phyloP scores from a whole-genome alignment of 108 stramenopile species.

The Pseudonitzschia multiseries region DNA sequence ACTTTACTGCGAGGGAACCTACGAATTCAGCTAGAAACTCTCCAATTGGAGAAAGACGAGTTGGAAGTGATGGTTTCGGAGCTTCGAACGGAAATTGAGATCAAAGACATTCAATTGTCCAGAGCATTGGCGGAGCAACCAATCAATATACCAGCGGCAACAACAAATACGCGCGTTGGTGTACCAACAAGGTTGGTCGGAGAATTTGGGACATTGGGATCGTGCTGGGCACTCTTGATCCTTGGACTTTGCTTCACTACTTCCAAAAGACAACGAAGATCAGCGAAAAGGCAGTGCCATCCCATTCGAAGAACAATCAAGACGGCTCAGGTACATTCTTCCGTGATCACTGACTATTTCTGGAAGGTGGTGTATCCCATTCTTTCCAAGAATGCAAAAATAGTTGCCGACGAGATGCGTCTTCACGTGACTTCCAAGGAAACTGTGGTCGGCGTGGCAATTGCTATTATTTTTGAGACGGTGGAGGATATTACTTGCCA shows the following conservation, averaged over 20 bases:
- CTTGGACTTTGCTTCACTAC: not conserved
- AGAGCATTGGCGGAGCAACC: not conserved
- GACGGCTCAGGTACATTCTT: not conserved
- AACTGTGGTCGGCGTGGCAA: not conserved
- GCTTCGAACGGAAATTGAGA: not conserved
- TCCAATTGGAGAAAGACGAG: not conserved
- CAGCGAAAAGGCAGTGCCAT: not conserved
- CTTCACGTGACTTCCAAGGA: not conserved
- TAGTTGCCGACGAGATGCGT: not conserved
- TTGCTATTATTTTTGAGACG: not conserved
- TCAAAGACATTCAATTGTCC: not conserved
- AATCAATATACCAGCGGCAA: not conserved
- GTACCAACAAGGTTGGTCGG: not conserved
- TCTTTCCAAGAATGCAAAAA: not conserved
- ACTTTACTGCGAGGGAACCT: not conserved
- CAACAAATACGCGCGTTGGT: not conserved
- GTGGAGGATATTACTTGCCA: not conserved
- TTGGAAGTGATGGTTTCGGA: not conserved
- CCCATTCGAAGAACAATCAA: not conserved
- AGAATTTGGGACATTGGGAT: not conserved
- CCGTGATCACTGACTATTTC: not conserved
- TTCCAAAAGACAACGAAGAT: not conserved
- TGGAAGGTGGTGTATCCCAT: not conserved
- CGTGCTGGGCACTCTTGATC: slow-evolving; percentile 5
- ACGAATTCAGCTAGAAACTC: not conserved